phyloP scores from a whole-genome alignment of 176 grass and related monocot genomes.

The Dactylis glomerata region DNA sequence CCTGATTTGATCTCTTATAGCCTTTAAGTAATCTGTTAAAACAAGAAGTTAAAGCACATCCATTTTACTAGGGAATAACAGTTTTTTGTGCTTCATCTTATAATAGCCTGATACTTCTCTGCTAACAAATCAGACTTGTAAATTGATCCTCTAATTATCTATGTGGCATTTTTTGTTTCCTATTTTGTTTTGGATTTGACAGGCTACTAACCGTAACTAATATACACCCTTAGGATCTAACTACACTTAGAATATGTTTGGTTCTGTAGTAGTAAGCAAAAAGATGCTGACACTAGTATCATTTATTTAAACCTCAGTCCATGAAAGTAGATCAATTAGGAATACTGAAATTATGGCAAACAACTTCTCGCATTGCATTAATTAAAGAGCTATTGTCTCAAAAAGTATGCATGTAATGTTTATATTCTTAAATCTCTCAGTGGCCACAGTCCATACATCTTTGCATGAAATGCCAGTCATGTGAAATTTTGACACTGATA shows the following conservation, averaged over 20 bases:
- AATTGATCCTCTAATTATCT: not conserved
- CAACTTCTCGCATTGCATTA: too few species aligned
- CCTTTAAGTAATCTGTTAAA: not conserved
- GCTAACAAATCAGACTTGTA: not conserved
- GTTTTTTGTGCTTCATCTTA: not conserved
- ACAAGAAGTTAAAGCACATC: not conserved
- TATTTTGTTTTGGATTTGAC: not conserved
- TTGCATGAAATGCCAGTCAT: not conserved
- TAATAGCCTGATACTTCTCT: not conserved
- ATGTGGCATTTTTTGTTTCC: not conserved
- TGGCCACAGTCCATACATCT: not conserved
- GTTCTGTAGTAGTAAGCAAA: not conserved
- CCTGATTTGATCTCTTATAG: not conserved
- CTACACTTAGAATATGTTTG: not conserved
- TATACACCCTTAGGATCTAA: not conserved
- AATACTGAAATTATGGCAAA: not conserved
- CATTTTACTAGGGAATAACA: not conserved
- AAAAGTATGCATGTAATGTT: not conserved
- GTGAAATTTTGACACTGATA: not conserved
- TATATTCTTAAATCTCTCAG: slow-evolving; percentile 15
- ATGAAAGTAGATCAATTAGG: not conserved
- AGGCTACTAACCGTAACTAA: not conserved
- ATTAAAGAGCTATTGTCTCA: not conserved
- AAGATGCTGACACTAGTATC: not conserved
- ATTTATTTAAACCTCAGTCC: not conserved